Conservation (phyloP, 108 stramenopile species). For the Stephanodiscus triporus region DNA sequence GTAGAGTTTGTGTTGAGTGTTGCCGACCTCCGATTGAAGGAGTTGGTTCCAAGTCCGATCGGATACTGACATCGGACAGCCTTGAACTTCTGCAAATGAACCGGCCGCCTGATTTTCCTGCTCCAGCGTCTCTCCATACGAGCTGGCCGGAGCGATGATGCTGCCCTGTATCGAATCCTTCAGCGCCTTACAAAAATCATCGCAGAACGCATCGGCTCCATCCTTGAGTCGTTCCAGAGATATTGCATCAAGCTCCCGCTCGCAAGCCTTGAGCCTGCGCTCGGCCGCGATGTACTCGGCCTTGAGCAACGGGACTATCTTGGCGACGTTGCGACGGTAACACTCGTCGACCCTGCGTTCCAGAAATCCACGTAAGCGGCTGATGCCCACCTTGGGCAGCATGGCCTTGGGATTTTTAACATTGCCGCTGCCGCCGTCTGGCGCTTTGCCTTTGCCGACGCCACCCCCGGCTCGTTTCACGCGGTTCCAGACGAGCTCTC, state of each 20-base stretch:
- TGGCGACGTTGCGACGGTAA: conserved; percentile 89
- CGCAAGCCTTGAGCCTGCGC: conserved; percentile 69
- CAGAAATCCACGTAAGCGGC: conserved; percentile 80
- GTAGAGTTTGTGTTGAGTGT: conserved; percentile 78
- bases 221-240: conserved; percentile 79
- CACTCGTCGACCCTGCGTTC: conserved; percentile 91
- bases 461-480: conserved; percentile 37
- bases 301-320: conserved; percentile 92
- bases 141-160: conserved; percentile 77
- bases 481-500: conserved; percentile 47
- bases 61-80: conserved; percentile 77
- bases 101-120: conserved; percentile 84
- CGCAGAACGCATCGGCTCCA: conserved; percentile 84
- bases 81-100: conserved; percentile 71
- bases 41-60: conserved; percentile 74
- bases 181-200: conserved; percentile 81
- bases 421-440: conserved; percentile 7
- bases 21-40: conserved; percentile 66
- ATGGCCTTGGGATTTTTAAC: conserved; percentile 39
- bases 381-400: conserved; percentile 71
- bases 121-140: conserved; percentile 88
- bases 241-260: conserved; percentile 82
- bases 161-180: conserved; percentile 83
- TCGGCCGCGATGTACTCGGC: conserved; percentile 72
- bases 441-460: conserved; percentile 19